Evolutionary conservation across 1,284 basidiomycete genomes (phyloP).

Genomic region (Marasmius sp.): DNA sequence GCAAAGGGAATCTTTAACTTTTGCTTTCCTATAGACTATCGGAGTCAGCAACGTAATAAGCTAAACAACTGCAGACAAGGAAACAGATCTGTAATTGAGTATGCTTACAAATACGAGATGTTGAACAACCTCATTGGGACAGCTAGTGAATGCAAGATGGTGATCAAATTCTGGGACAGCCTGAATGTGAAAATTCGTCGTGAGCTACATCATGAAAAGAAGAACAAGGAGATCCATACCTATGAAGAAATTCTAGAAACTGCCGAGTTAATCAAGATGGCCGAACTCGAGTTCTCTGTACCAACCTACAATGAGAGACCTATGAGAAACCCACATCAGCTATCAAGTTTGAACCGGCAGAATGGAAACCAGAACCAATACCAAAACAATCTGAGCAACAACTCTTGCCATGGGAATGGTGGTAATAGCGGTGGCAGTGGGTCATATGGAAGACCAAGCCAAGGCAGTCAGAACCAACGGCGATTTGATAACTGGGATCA

Average conservation of each 20-base stretch:
- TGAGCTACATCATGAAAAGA: constrained; percentile 2
- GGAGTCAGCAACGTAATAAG: constrained; percentile 1
- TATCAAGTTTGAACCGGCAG: not conserved
- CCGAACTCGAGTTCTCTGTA: not conserved
- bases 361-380: not conserved
- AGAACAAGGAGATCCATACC: constrained; percentile 2
- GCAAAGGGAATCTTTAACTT: constrained; percentile 3
- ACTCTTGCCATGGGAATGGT: too few relatives aligned
- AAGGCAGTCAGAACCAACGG: too few relatives aligned
- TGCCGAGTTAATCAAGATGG: constrained; percentile 6
- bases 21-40: constrained; percentile 3
- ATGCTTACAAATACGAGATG: constrained; percentile 1
- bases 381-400: too few relatives aligned
- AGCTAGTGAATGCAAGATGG: not conserved
- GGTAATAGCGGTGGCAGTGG: too few relatives aligned
- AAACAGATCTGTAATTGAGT: constrained; percentile 1
- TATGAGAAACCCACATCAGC: too few relatives aligned
- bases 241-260: constrained; percentile 1
- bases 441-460: too few relatives aligned
- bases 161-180: constrained; percentile 10
- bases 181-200: not conserved
- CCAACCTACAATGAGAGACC: too few relatives aligned
- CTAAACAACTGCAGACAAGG: not conserved
- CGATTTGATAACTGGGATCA: too few relatives aligned
- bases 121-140: constrained; percentile 1